phyloP scores from a whole-genome alignment of 78 protist species.

The slime mould (Dictyostelium discoideum) region dicty_2.7 NC_007088.5:1845001-1845500 shows the following conservation, averaged over 20 bases:
- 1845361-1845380: not conserved
- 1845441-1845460: not conserved
- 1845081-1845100: not conserved
- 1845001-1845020: not conserved
- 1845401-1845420: not conserved
- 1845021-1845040: not conserved
- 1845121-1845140: not conserved
- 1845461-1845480: not conserved
- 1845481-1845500: not conserved
- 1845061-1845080: not conserved
- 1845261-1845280: not conserved
- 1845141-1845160: not conserved
- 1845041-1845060: not conserved
- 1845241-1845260: not conserved
- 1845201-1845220: not conserved
- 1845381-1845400: not conserved
- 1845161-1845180: not conserved
- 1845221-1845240: not conserved
- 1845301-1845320: not conserved
- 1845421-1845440: not conserved
- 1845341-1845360: not conserved
- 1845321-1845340: not conserved
- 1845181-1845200: not conserved
- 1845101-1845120: not conserved
- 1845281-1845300: not conserved